Evolutionary conservation across 2,329 filamentous ascomycete species (phyloP).

Genomic region (Diplodia corticola): DNA sequence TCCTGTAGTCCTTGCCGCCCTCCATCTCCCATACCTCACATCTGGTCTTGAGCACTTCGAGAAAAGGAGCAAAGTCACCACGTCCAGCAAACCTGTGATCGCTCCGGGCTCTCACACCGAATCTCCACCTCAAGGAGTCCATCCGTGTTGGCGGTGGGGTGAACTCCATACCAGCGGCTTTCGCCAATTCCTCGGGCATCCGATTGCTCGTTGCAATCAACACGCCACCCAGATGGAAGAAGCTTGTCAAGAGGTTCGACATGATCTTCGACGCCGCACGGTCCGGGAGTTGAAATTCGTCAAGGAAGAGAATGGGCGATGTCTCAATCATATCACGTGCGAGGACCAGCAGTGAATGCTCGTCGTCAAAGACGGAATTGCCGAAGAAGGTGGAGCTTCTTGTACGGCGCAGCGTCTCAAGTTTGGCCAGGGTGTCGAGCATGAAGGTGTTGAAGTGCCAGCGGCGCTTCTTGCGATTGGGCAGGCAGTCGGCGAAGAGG

Average conservation of each 20-base stretch:
- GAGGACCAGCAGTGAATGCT: conserved; percentile 72
- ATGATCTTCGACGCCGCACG: conserved; percentile 75
- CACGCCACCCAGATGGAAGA: conserved; percentile 81
- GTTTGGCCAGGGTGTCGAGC: conserved; percentile 71
- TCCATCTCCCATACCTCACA: conserved; percentile 88
- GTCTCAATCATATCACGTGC: conserved; percentile 74
- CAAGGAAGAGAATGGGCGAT: conserved; percentile 75
- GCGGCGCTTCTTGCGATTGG: conserved; percentile 69
- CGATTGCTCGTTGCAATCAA: conserved; percentile 78
- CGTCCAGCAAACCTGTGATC: conserved; percentile 37
- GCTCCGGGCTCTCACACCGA: conserved; percentile 44
- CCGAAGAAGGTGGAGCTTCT: not conserved
- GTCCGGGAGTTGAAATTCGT: conserved; percentile 83
- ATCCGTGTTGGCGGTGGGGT: conserved; percentile 54
- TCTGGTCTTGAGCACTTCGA: conserved; percentile 72
- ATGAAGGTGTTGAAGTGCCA: conserved; percentile 90
- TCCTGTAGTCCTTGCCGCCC: conserved; percentile 67
- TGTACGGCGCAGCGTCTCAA: conserved; percentile 62
- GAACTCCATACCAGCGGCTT: conserved; percentile 71
- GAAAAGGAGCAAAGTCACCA: conserved; percentile 73
- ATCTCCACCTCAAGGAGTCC: conserved; percentile 53
- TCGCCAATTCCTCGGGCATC: conserved; percentile 78
- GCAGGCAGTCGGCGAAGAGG: conserved; percentile 74
- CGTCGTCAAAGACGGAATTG: conserved; percentile 40
- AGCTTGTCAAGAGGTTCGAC: conserved; percentile 73